Evolutionary conservation across 202 grass and related monocot species (phyloP), one percentile per base, ranked within the genome.

Genomic region (Hordeum pubiflorum): DNA sequence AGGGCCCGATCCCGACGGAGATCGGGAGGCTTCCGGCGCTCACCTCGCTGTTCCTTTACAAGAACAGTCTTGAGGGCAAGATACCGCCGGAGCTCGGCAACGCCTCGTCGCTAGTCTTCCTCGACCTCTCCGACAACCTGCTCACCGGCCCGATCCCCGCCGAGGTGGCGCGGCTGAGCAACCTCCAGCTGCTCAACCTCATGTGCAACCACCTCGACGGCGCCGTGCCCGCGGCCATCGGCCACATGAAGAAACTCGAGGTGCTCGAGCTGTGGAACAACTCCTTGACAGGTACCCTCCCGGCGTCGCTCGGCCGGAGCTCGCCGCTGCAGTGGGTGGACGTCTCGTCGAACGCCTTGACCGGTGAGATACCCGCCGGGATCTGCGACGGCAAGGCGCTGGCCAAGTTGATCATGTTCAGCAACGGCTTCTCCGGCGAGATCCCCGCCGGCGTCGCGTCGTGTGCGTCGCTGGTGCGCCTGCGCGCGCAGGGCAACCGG

Each of bases 191-290:
- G 33, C 83, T 97, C 8, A 97, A 94, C 56, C 74, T 97, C 15
- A 94, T 97, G 94, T 94, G 94, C 87, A 97, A 97, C 79, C 87
- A 75, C 54, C 91, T 97, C 15, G 79, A 77, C 69, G 88, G 94
- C 75, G 36, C 70, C 0, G 91, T 97, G 77, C 94, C 94, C 3
- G 43, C 85, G 6, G 69, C 75, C 61, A 82, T 97, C 61, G 89
- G 89, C 5, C 83, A 91, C 17, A 76, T 97, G 82, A 24, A 87
- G 58, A 75, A 52, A 5, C 86, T 97, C 54, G 81, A 92, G 81
- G 70, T 97, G 57, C 78, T 97, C 67, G 94, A 94, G 87, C 92
- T 97, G 0, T 97, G 94, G 94, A 97, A 97, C 60, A 97, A 97
- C 86, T 94, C 94, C 0, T 43, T 97, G 23, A 89, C 91, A 0